phyloP scores from a whole-genome alignment of 2,329 filamentous ascomycete species.

The Apiospora kogelbergensis region DNA sequence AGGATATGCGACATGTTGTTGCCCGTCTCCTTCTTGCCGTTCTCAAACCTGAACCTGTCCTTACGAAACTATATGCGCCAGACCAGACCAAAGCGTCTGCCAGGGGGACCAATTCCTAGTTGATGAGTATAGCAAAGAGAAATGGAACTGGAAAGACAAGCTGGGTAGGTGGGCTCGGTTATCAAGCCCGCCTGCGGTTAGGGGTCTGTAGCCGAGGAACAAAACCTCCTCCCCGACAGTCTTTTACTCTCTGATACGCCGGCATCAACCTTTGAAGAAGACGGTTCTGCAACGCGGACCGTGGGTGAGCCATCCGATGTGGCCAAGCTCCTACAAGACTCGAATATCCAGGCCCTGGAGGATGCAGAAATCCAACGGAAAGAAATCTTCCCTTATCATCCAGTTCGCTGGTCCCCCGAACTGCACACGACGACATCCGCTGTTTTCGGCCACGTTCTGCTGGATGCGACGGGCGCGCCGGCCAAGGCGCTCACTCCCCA shows the following conservation, averaged over 20 bases:
- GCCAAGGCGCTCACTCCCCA: slow-evolving; percentile 8
- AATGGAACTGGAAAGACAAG: slow-evolving; percentile 38
- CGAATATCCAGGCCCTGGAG: background rate
- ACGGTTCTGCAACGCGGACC: background rate
- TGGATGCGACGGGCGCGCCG: slow-evolving; percentile 12
- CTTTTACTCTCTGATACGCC: background rate
- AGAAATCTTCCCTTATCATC: slow-evolving; percentile 11
- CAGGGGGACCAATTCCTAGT: slow-evolving; percentile 30
- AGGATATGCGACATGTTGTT: slow-evolving; percentile 45
- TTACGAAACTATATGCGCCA: slow-evolving; percentile 23
- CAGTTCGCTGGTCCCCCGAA: slow-evolving; percentile 24
- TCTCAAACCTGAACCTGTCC: slow-evolving; percentile 22
- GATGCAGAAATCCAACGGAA: background rate
- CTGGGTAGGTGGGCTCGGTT: slow-evolving; percentile 35
- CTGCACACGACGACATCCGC: slow-evolving; percentile 35
- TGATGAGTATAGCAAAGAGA: slow-evolving; percentile 27
- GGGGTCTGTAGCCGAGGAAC: background rate
- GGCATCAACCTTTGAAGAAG: background rate
- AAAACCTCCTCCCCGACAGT: background rate
- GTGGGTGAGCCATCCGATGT: background rate
- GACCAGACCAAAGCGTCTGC: background rate
- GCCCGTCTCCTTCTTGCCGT: slow-evolving; percentile 44
- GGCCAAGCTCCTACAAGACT: background rate
- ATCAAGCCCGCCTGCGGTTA: slow-evolving; percentile 17
- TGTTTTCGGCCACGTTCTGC: slow-evolving; percentile 52